These are phyloP conservation scores for Microsporum audouinii DNA, from an alignment of 2,329 filamentous ascomycete genomes.

Conservation along the genomic window DNA sequence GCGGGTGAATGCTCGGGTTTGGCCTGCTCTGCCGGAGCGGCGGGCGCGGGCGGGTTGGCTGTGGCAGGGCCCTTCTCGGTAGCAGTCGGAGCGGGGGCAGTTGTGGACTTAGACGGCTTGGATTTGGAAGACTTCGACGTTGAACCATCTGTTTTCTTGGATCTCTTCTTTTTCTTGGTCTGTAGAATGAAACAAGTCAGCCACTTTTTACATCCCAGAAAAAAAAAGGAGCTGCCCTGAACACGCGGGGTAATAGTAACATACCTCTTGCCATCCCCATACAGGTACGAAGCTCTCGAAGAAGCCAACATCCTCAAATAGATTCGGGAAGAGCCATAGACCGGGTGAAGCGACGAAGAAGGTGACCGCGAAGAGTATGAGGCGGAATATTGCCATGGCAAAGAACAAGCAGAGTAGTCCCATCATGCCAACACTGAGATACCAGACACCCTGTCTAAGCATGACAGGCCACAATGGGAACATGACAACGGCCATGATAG, in stretches of 20 bases:
- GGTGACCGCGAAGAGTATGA: conserved; percentile 88
- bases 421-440: conserved; percentile 87
- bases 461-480: conserved; percentile 94
- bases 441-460: conserved; percentile 89
- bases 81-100: not conserved
- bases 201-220: conserved; percentile 3
- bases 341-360: conserved; percentile 76
- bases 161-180: conserved; percentile 33
- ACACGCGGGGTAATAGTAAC: conserved; percentile 20
- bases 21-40: conserved; percentile 29
- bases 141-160: conserved; percentile 17
- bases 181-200: conserved; percentile 18
- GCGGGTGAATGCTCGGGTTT: conserved; percentile 24
- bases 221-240: not conserved
- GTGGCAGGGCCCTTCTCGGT: not conserved
- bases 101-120: not conserved
- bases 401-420: conserved; percentile 89
- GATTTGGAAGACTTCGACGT: conserved; percentile 7
- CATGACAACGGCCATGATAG: conserved; percentile 80
- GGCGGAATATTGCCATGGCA: conserved; percentile 89
- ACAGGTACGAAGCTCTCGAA: conserved; percentile 92
- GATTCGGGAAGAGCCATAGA: conserved; percentile 94
- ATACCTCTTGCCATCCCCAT: conserved; percentile 97
- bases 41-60: not conserved
- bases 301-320: conserved; percentile 98